A percentile compares a stretch with the other conserved stretches of the same genome.
These are phyloP conservation scores for Medicago arabica DNA, from an alignment of 306 rosid genomes.

Conservation along the genomic window DNA sequence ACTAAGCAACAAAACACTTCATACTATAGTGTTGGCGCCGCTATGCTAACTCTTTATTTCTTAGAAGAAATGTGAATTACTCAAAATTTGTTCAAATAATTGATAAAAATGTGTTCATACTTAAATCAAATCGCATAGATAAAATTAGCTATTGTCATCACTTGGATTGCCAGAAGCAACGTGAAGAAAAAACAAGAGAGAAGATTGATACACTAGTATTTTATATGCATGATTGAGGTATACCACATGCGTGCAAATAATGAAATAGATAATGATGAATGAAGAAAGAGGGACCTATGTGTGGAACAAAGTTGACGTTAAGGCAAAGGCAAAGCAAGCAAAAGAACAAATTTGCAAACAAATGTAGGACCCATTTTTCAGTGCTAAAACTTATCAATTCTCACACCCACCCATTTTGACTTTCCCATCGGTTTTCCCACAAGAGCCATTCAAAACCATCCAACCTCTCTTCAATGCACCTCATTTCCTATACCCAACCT, in stretches of 20 bases:
- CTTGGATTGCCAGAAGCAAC: slow-evolving; percentile 18
- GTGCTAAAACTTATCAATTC: slow-evolving; percentile 52
- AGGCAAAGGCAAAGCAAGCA: slow-evolving; percentile 62
- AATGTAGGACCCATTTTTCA: slow-evolving; percentile 48
- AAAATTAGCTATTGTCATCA: neutral
- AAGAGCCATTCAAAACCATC: slow-evolving; percentile 32
- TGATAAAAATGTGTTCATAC: slow-evolving; percentile 14
- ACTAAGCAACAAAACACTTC: no score
- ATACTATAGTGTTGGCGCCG: no score
- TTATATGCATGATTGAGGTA: slow-evolving; percentile 38
- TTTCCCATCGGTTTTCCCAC: slow-evolving; percentile 50
- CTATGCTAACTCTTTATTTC: no score
- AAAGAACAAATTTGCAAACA: slow-evolving; percentile 47
- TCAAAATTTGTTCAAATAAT: neutral
- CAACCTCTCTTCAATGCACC: slow-evolving; percentile 41
- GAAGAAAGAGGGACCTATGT: slow-evolving; percentile 33
- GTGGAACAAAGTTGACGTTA: slow-evolving; percentile 69
- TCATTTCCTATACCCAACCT: slow-evolving; percentile 43
- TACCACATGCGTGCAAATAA: slow-evolving; percentile 46
- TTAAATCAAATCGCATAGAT: neutral
- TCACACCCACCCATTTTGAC: slow-evolving; percentile 77
- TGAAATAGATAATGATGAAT: slow-evolving; percentile 45
- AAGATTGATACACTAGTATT: slow-evolving; percentile 20
- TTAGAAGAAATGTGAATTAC: neutral
- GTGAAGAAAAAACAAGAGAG: slow-evolving; percentile 34